Base-by-base conservation (phyloP, 2,329 filamentous ascomycete genomes). In the Curvularia eragrostidis region DNA sequence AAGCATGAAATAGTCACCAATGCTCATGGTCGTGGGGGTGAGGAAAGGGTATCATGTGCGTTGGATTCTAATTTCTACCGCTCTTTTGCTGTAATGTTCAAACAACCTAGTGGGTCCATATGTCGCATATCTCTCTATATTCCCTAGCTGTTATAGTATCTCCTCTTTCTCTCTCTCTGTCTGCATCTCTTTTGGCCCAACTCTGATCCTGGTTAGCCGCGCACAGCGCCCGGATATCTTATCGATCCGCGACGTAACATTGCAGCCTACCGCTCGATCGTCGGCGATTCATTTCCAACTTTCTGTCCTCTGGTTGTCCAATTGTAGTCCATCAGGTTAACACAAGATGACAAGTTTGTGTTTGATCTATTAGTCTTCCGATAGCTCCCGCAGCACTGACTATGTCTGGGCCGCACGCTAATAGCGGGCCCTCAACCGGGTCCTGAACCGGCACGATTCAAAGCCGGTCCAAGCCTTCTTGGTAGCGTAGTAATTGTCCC, bases 311-410 rank as follows among this genome's bases (percentile, higher is more conserved):
- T n/a, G 21, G 21, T 13, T 30, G 18, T 52, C 30, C 50, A n/a
- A 46, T 48, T 21, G 39, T 54, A 41, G n/a, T n/a, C n/a, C 44
- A 46, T 58, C 30, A 44, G 48, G 43, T 32, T 23, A 15, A 10
- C 24, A 39, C 23, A 24, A 34, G 24, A 49, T 44, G 28, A 42
- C 39, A 24, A 42, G 28, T 44, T 48, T 26, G 39, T 23, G 19
- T 24, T 58, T 54, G 34, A 30, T 43, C 32, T 26, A 19, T 32
- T 58, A 41, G 41, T 42, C n/a, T 46, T 58, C 41, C 51, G 41
- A 50, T 58, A 50, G 56, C 38, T 54, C 47, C 51, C 32, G 46
- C 47, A 26, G 51, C 47, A 47, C 48, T 36, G 46, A 46, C 51
- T 36, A 46, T 44, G 52, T 47, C 46, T 39, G 28, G 46, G 47